Conservation (phyloP, 2,329 filamentous ascomycete species). For the Aspergillus novoparasiticus region DNA sequence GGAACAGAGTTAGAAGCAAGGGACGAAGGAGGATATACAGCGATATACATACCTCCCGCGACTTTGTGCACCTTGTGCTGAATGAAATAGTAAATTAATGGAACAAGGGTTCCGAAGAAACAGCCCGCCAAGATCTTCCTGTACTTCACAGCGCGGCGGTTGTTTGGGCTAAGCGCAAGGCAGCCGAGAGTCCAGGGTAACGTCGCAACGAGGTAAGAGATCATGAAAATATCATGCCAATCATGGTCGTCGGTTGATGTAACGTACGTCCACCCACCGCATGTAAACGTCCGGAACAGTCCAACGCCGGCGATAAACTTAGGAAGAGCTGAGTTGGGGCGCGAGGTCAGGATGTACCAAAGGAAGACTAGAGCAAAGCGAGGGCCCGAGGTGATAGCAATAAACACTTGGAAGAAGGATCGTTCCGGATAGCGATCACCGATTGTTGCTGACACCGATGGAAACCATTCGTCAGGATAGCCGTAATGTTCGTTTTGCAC, state of each 20-base stretch:
- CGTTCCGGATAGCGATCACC: conserved; percentile 96
- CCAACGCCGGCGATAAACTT: conserved; percentile 80
- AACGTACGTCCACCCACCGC: conserved; percentile 97
- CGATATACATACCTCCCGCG: conserved; percentile 72
- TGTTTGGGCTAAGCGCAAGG: conserved; percentile 81
- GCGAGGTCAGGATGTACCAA: conserved; percentile 86
- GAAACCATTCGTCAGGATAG: conserved; percentile 95
- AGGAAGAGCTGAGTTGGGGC: conserved; percentile 73
- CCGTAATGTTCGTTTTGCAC: conserved; percentile 96
- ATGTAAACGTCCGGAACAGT: conserved; percentile 85
- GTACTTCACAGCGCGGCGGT: conserved; percentile 80
- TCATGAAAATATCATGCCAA: conserved; percentile 99
- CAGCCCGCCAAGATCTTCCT: conserved; percentile 78
- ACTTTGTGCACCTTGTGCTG: conserved; percentile 97
- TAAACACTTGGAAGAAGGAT: conserved; percentile 96
- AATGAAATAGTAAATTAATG: conserved; percentile 94
- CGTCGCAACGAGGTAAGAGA: conserved; percentile 91
- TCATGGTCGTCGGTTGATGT: conserved; percentile 98
- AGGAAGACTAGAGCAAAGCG: conserved; percentile 87
- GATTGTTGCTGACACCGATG: conserved; percentile 93
- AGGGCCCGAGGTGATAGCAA: conserved; percentile 92
- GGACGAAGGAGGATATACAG: background rate
- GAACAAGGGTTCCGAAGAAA: conserved; percentile 90
- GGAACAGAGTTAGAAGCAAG: conserved; percentile 9
- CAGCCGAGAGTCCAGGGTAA: conserved; percentile 95